phyloP scores from a whole-genome alignment of 805 yeast species.

The Blastobotrys mokoenaii region DNA sequence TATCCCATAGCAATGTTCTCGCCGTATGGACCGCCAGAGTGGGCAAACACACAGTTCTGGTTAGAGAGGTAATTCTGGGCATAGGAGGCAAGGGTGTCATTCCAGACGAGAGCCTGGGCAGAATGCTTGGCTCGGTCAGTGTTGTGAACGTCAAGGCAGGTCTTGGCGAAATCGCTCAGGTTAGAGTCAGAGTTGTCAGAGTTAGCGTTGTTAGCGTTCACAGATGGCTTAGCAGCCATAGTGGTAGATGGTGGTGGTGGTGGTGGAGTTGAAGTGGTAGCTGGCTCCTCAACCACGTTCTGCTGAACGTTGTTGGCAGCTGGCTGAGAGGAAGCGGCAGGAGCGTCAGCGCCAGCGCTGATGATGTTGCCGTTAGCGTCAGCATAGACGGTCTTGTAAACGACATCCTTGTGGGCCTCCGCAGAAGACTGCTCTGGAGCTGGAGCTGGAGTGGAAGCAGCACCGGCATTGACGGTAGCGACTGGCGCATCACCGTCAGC shows the following conservation, averaged over 20 bases:
- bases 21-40: constrained; percentile 63
- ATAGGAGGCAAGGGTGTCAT: constrained; percentile 38
- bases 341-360: constrained; percentile 3
- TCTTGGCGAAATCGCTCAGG: constrained; percentile 9
- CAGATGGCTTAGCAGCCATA: not conserved
- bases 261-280: constrained; percentile 2
- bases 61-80: constrained; percentile 45
- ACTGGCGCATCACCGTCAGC: constrained; percentile 8
- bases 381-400: not conserved
- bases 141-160: constrained; percentile 20
- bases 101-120: constrained; percentile 45
- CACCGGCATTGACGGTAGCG: constrained; percentile 1
- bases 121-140: constrained; percentile 21
- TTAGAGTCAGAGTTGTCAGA: constrained; percentile 7
- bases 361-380: not conserved
- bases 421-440: constrained; percentile 1
- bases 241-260: constrained; percentile 5
- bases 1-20: constrained; percentile 78
- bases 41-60: constrained; percentile 47
- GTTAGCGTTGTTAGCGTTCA: not conserved
- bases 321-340: constrained; percentile 8
- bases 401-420: not conserved
- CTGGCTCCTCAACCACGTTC: constrained; percentile 1
- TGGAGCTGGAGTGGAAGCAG: constrained; percentile 6
- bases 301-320: constrained; percentile 2